phyloP scores from a whole-genome alignment of 2,329 filamentous ascomycete genomes.

The Rhinocladiella mackenziei region DNA sequence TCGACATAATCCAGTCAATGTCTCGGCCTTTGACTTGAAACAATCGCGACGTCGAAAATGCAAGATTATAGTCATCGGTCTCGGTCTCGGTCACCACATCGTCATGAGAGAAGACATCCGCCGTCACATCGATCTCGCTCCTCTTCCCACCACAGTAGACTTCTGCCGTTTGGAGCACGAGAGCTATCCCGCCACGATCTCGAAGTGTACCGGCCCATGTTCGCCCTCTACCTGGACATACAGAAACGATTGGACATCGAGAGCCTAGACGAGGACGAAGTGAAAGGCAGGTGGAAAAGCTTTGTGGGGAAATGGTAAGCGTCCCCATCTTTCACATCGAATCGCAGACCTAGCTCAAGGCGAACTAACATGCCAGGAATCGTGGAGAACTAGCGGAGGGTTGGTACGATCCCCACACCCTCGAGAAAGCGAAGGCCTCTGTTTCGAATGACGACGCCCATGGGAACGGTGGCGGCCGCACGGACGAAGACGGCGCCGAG shows the following conservation, averaged over 20 bases:
- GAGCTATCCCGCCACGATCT: conserved; percentile 66
- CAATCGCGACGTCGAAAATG: too few species aligned
- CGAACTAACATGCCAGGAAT: conserved; percentile 57
- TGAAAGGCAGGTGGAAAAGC: conserved; percentile 85
- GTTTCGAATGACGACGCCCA: background rate
- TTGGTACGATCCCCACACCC: conserved; percentile 84
- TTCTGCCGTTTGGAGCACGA: conserved; percentile 63
- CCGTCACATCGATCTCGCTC: conserved; percentile 17
- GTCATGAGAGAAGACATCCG: conserved; percentile 9
- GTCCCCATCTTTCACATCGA: background rate
- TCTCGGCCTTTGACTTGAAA: too few species aligned
- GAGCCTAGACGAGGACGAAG: conserved; percentile 68
- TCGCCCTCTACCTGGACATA: conserved; percentile 79
- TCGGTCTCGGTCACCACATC: conserved; percentile 24
- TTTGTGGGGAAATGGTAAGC: conserved; percentile 80
- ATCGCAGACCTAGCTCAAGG: background rate
- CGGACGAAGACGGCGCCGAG: conserved; percentile 49
- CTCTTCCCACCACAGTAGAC: conserved; percentile 5
- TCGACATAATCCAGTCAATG: too few species aligned
- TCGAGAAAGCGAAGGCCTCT: conserved; percentile 45
- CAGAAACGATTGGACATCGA: conserved; percentile 73
- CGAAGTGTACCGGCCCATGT: conserved; percentile 63
- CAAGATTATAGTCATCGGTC: conserved; percentile 7
- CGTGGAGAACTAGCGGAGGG: conserved; percentile 77
- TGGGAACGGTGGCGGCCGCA: too few species aligned